Base-by-base conservation (phyloP, 441 rosid species). In the Capsella rubella region DNA sequence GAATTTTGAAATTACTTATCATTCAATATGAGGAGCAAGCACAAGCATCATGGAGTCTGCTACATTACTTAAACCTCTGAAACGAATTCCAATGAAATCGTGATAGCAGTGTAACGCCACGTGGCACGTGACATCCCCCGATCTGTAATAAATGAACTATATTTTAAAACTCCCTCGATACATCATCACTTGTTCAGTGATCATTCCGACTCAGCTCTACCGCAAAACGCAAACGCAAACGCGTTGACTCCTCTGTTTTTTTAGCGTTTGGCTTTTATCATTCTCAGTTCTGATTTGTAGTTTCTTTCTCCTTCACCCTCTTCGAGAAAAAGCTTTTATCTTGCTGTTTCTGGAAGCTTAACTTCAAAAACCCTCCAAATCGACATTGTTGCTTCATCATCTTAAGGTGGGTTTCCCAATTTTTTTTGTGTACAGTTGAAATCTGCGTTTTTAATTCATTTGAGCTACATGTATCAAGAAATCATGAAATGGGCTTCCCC, bases 61-160 rank as follows among this genome's bases (percentile, higher is more conserved):
- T 28, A 35, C 50, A 45, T 64, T 64, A 54, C 11, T 27, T 32
- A 50, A 50, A 5, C 32, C 55, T 21, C 12, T 14, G 64, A 49
- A 74, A 58, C 63, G 32, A 42, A 40, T 13, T 57, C 46, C 65
- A 45, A 73, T 27, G 69, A 28, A 12, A 64, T 34, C 7, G 5
- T 71, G 69, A 58, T 28, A 40, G 27, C 2, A n/a, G 18, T 49
- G 11, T 55, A 57, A 45, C 40, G 53, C 63, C 68, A 77, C 76
- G 77, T 71, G 80, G 80, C 76, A 77, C 77, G 80, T 77, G 80
- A 71, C 45, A 64, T 63, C 54, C 10, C 10, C 42, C 55, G 29
- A 27, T 67, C 69, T 68, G 68, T 57, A 47, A 50, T 77, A 65
- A 64, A 71, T 62, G 71, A 43, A 21, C 25, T 21, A 21, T 21